Base-by-base conservation (phyloP, 208 protist genomes). In the Trypanosomatidae sp. region DNA sequence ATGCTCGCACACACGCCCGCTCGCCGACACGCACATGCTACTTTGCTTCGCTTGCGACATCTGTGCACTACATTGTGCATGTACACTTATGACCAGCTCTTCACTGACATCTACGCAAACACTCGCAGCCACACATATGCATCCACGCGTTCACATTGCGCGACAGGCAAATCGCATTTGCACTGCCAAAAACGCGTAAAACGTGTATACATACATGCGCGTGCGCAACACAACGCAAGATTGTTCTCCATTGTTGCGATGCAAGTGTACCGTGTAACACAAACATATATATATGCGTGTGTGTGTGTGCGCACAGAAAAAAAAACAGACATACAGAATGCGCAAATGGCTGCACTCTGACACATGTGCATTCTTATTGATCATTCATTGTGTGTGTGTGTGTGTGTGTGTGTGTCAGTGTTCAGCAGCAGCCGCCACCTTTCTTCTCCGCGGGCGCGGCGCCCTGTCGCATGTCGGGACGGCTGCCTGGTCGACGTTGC, bases 341-440 rank as follows among this genome's bases (percentile, higher is more conserved):
- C n/a, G n/a, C 15, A 13, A 7, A 39, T 2, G n/a, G 2, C 1
- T 43, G 4, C 13, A 3, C 23, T 23, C 6, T 41, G 16, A 41
- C 30, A 21, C 33, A n/a, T 11, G 20, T 21, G 4, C 15, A 7
- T 35, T 38, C 15, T 2, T 45, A 45, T 25, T 45, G 41, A 35
- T 35, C n/a, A 35, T 15, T 35, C 11, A 35, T 35, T 35, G 11
- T n/a, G 11, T 35, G 11, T n/a, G n/a, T 35, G 30, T 15, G 11
- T 35, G 11, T 15, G n/a, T 35, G n/a, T 35, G 11, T 35, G n/a
- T 35, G 11, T 15, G 15, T 45, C 15, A 6, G 7, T 28, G 41
- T 70, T 71, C n/a, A 88, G 61, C 73, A 88, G 58, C 73, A 88
- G 10, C 64, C 59, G 22, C 66, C 63, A 24, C 62, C 63, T 23